Conservation (phyloP, 441 rosid species). For the Populus hybrid region DNA sequence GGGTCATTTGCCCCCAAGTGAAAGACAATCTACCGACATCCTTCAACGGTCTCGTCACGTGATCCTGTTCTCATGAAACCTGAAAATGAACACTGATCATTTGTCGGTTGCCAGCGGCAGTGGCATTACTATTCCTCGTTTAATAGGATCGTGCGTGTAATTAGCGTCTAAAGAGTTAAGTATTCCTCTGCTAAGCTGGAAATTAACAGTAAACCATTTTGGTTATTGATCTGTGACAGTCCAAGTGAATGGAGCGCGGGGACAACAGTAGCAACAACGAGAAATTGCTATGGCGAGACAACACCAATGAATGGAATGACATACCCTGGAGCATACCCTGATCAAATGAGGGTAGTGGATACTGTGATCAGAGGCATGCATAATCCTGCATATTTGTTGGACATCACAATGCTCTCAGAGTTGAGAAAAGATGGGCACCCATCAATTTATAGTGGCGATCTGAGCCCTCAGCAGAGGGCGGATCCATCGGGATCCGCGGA, state of each 20-base stretch:
- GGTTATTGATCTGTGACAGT: conserved; percentile 32
- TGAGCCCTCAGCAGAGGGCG: conserved; percentile 58
- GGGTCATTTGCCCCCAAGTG: not conserved
- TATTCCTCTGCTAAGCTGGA: not conserved
- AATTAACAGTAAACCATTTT: not conserved
- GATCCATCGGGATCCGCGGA: conserved; percentile 74
- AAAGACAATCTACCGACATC: too few species aligned
- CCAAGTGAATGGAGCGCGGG: conserved; percentile 72
- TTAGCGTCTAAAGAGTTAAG: not conserved
- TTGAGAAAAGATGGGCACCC: conserved; percentile 87
- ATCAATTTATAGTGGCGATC: conserved; percentile 78
- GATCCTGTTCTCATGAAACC: too few species aligned
- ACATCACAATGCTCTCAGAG: conserved; percentile 82
- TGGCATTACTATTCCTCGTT: not conserved
- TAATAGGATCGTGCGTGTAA: not conserved
- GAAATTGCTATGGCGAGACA: conserved; percentile 80
- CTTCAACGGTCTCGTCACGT: too few species aligned
- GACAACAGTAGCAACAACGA: conserved; percentile 28
- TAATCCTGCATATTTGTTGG: conserved; percentile 56
- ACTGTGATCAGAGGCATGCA: conserved; percentile 54
- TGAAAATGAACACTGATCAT: not conserved
- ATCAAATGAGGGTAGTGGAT: conserved; percentile 69
- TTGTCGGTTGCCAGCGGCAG: not conserved
- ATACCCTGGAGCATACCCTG: conserved; percentile 53
- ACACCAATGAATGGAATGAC: conserved; percentile 49